These are phyloP conservation scores for Warburgia ugandensis DNA, from an alignment of 164 flowering plant genomes.

Conservation along the genomic window DNA sequence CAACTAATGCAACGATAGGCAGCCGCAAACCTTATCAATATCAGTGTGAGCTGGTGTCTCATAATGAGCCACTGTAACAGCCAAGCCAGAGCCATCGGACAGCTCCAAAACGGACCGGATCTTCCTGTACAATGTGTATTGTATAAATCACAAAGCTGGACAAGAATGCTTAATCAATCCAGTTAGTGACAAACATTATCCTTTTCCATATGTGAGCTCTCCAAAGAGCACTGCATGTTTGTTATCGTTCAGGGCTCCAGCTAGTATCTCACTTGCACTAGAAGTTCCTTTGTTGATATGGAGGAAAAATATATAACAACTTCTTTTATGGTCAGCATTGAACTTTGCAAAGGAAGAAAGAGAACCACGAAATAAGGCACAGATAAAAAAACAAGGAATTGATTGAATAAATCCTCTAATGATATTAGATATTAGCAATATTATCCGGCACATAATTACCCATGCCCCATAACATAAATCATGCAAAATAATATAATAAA, in stretches of 20 bases:
- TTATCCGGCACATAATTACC: no score
- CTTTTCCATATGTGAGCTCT: conserved; percentile 96
- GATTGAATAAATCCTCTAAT: no score
- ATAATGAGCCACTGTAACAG: conserved; percentile 96
- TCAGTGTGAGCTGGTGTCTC: conserved; percentile 95
- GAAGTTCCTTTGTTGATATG: conserved; percentile 98
- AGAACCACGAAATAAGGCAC: no score
- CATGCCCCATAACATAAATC: no score
- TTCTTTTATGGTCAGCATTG: no score
- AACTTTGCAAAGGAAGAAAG: no score
- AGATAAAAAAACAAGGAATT: no score
- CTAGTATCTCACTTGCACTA: conserved; percentile 97
- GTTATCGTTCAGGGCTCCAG: conserved; percentile 96
- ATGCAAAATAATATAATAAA: no score
- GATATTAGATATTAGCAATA: no score
- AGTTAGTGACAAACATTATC: conserved; percentile 34
- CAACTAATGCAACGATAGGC: background rate
- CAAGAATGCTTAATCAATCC: background rate
- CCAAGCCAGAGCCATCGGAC: conserved; percentile 97
- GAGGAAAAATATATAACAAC: no score
- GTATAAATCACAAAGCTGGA: conserved; percentile 1
- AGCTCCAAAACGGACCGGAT: conserved; percentile 91
- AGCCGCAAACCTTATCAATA: conserved; percentile 94
- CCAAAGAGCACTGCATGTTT: conserved; percentile 87
- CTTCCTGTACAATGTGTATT: conserved; percentile 21